These are phyloP conservation scores for Mucor indicus DNA, from an alignment of 371 early-diverging fungal genomes.

Conservation along the genomic window DNA sequence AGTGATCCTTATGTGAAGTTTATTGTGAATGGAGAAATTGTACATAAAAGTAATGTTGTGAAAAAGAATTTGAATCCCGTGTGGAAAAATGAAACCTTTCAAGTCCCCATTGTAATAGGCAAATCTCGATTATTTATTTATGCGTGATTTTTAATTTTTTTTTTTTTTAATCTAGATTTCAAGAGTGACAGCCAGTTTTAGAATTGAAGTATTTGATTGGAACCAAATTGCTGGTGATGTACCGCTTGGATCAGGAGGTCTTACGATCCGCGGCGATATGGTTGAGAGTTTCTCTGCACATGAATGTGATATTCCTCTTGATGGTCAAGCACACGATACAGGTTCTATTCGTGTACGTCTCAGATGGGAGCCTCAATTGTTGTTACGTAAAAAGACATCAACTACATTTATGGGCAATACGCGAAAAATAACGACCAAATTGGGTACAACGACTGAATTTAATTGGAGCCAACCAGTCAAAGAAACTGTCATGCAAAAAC, in stretches of 20 bases:
- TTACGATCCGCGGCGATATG: slow-evolving; percentile 38
- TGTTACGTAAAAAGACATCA: slow-evolving; percentile 30
- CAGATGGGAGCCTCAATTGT: slow-evolving; percentile 47
- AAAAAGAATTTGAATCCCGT: slow-evolving; percentile 84
- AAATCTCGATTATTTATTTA: too few species aligned
- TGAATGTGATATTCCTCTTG: slow-evolving; percentile 35
- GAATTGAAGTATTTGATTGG: slow-evolving; percentile 81
- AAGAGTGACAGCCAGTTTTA: slow-evolving; percentile 57
- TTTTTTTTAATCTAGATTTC: too few species aligned
- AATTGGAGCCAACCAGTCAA: slow-evolving; percentile 14
- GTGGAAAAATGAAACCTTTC: slow-evolving; percentile 74
- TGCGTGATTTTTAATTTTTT: too few species aligned
- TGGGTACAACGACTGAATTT: slow-evolving; percentile 20
- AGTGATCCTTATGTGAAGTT: slow-evolving; percentile 85
- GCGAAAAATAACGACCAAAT: slow-evolving; percentile 15
- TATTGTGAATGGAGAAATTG: slow-evolving; percentile 71
- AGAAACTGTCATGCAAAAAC: not conserved
- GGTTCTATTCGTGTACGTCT: slow-evolving; percentile 36
- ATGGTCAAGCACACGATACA: slow-evolving; percentile 28
- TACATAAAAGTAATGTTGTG: slow-evolving; percentile 71
- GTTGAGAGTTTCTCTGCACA: slow-evolving; percentile 39
- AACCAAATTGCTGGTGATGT: slow-evolving; percentile 66
- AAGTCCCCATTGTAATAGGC: slow-evolving; percentile 62
- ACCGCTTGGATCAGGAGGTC: slow-evolving; percentile 54
- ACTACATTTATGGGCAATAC: slow-evolving; percentile 30